Conservation (phyloP, 2,329 filamentous ascomycete genomes). For the Helotiales sp. region DNA sequence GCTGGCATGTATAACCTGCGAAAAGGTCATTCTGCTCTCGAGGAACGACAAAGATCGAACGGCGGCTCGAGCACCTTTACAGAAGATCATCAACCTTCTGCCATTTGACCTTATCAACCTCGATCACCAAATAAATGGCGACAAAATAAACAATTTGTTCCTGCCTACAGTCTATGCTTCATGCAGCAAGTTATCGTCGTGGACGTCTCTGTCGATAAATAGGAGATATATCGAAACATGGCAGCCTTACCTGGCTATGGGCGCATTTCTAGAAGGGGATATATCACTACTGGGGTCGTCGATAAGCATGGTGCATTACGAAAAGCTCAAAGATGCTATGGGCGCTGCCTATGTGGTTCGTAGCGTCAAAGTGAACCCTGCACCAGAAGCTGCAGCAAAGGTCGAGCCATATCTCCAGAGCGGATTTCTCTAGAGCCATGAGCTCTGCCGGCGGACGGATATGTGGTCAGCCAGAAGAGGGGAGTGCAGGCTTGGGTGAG, state of each 20-base stretch:
- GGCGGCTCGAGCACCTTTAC: not conserved
- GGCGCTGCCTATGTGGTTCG: conserved; percentile 1
- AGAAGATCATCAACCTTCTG: not conserved
- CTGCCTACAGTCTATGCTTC: conserved; percentile 5
- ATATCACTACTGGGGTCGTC: not conserved
- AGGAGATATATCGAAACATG: not conserved
- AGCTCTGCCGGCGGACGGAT: too few species aligned
- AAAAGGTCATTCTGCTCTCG: not conserved
- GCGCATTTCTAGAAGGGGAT: conserved; percentile 13
- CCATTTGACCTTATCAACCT: not conserved
- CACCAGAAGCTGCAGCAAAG: not conserved
- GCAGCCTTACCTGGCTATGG: conserved; percentile 9
- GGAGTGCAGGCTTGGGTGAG: not conserved
- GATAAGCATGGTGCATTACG: conserved; percentile 9
- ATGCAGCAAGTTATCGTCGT: conserved; percentile 8
- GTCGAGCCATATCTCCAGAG: not conserved
- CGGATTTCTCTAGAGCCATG: not conserved
- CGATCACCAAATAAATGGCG: not conserved
- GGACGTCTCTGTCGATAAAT: conserved; percentile 2
- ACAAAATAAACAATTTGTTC: not conserved
- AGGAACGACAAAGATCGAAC: not conserved
- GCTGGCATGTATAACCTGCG: too few species aligned
- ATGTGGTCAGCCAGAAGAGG: too few species aligned
- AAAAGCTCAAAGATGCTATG: not conserved
- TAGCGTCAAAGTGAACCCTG: conserved; percentile 4